These are phyloP conservation scores for Oryza punctata DNA, from an alignment of 176 grass and related monocot species.

Conservation along the genomic window DNA sequence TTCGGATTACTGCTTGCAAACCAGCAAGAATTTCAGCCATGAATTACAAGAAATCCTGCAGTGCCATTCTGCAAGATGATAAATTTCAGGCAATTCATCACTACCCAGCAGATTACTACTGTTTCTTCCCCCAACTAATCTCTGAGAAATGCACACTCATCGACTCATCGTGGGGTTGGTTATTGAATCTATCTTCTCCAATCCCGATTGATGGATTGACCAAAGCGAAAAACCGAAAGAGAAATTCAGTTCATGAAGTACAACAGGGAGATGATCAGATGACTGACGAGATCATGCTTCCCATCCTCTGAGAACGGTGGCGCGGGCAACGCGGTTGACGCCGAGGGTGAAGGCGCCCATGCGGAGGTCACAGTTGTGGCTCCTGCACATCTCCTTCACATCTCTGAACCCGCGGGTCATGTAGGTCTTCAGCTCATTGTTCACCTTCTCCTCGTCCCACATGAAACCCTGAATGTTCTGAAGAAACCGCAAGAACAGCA, in stretches of 20 bases:
- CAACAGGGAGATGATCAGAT: not conserved
- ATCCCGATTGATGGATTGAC: not conserved
- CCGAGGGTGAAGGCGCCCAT: slow-evolving; percentile 97
- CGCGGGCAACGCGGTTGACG: slow-evolving; percentile 90
- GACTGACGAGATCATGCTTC: slow-evolving; percentile 52
- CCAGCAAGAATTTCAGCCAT: slow-evolving; percentile 15
- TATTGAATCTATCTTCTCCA: not conserved
- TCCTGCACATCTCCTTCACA: slow-evolving; percentile 82
- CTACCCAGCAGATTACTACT: not conserved
- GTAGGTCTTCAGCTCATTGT: slow-evolving; percentile 79
- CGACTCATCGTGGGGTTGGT: slow-evolving; percentile 12
- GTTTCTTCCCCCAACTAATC: slow-evolving; percentile 5
- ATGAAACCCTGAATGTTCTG: slow-evolving; percentile 99
- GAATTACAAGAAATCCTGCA: slow-evolving; percentile 19
- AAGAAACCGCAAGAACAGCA: slow-evolving; percentile 3
- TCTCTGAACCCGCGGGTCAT: slow-evolving; percentile 73
- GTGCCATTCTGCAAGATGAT: not conserved
- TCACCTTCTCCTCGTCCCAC: slow-evolving; percentile 97
- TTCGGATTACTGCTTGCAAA: slow-evolving; percentile 28
- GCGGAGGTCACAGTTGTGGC: slow-evolving; percentile 82
- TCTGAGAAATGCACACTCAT: not conserved
- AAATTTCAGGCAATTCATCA: not conserved
- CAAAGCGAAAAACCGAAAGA: not conserved
- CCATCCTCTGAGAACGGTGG: slow-evolving; percentile 86
- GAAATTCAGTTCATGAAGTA: not conserved